Base-by-base conservation (phyloP, 2,329 filamentous ascomycete genomes). In the Apiospora rasikravindrae region DNA sequence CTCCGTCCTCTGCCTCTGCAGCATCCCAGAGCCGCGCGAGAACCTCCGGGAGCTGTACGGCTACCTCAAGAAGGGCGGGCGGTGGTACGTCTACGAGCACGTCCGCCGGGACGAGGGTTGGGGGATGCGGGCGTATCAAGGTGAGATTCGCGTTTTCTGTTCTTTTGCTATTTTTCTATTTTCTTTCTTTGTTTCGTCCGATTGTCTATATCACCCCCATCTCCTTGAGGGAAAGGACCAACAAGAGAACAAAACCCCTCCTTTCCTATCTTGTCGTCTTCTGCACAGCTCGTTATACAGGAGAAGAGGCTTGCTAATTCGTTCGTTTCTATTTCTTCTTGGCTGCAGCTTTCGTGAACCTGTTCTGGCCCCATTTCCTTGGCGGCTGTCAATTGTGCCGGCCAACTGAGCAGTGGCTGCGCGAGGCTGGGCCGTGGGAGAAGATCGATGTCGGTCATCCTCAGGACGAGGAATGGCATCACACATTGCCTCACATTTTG, bases 61-160 rank as follows among this genome's bases (percentile, higher is more conserved):
- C 44, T 86, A 87, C 70, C 82, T 92, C 73, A 91, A 89, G 80
- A 86, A 88, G 6, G 90, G 90, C 6, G 90, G 90, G 0, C 82
- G 86, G 49, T 91, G 89, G 89, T 89, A 90, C 73, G 85, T 89
- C 0, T 91, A 87, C 75, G 90, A 92, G 82, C 90, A 92, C 76
- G 88, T 92, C 10, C 78, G 80, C 71, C 80, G 79, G 69, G 80
- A 81, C 61, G 75, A 79, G 5, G 82, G 81, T 13, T 81, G 82
- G 76, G 77, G 80, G 33, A 82, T 89, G 76, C 73, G 76, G 16
- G 70, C 82, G 22, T 90, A 89, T 78, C 88, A 90, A 77, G 81
- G 88, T 88, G 76, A 82, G 87, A 83, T 33, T 22, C 16, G 16
- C 14, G 7, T 4, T 37, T 47, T 53, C 8, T 13, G n/a, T 49